Conservation (phyloP, 495 filamentous ascomycete genomes). For the Astrothelium subdiscretum region DNA sequence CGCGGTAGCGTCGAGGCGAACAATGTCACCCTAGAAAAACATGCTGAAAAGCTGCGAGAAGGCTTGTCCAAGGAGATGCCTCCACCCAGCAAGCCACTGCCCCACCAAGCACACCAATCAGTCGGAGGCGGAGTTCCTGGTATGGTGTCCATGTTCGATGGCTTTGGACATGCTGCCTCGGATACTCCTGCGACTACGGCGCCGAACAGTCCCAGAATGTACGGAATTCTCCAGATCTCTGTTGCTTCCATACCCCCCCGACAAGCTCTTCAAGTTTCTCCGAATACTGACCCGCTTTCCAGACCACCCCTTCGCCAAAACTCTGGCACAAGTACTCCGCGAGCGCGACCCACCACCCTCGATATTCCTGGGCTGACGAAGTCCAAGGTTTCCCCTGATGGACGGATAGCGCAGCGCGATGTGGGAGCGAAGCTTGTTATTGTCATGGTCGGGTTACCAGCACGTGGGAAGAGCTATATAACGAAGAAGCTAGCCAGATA, state of each 20-base stretch:
- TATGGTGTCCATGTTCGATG: constrained; percentile 28
- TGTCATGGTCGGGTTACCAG: constrained; percentile 94
- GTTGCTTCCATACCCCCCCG: not conserved
- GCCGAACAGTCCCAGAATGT: constrained; percentile 62
- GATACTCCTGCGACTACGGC: constrained; percentile 62
- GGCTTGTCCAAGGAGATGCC: not conserved
- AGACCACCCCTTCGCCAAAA: constrained; percentile 16
- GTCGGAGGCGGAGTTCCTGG: constrained; percentile 2
- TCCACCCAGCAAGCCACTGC: not conserved
- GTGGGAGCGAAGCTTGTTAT: constrained; percentile 93
- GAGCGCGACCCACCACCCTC: constrained; percentile 33
- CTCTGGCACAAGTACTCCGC: constrained; percentile 49
- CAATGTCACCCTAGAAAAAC: not conserved
- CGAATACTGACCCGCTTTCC: constrained; percentile 23
- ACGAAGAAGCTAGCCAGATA: constrained; percentile 96
- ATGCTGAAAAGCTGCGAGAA: constrained; percentile 3
- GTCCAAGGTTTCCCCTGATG: constrained; percentile 88
- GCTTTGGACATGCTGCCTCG: constrained; percentile 45
- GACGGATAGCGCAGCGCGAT: constrained; percentile 81
- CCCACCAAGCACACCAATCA: constrained; percentile 11
- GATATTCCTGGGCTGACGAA: constrained; percentile 61
- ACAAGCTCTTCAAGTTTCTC: constrained; percentile 27
- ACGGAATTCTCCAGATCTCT: constrained; percentile 26
- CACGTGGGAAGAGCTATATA: constrained; percentile 93
- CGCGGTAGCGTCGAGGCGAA: not conserved